These are phyloP conservation scores for Boletus edulis DNA, from an alignment of 768 basidiomycete genomes.

Conservation along the genomic window DNA sequence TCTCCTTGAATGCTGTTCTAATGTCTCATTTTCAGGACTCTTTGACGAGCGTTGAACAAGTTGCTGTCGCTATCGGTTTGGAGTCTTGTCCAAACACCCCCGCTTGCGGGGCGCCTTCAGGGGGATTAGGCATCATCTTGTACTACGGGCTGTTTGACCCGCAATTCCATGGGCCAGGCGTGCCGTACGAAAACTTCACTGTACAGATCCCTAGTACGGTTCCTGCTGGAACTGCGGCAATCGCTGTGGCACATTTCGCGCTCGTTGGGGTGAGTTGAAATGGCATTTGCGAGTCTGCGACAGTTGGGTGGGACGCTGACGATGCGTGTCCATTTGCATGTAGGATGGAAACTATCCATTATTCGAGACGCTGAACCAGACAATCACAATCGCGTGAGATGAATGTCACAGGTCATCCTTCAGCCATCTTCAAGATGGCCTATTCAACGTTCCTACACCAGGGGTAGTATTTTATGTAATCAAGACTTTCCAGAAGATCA, in stretches of 20 bases:
- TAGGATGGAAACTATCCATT: constrained; percentile 35
- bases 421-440: too few species aligned
- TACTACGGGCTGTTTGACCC: constrained; percentile 47
- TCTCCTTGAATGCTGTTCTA: background rate
- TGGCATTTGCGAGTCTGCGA: background rate
- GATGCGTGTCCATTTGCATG: background rate
- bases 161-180: constrained; percentile 6
- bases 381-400: constrained; percentile 21
- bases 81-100: constrained; percentile 34
- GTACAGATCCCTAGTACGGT: constrained; percentile 36
- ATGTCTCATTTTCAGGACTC: constrained; percentile 27
- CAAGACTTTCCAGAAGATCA: too few species aligned
- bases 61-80: constrained; percentile 46
- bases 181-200: constrained; percentile 46
- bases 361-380: constrained; percentile 34
- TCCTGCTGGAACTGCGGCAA: constrained; percentile 31
- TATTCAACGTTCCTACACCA: too few species aligned
- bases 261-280: constrained; percentile 39
- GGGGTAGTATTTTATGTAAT: too few species aligned
- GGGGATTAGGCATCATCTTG: constrained; percentile 41
- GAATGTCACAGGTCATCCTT: background rate
- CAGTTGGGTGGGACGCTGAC: background rate
- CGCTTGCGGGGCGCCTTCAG: constrained; percentile 23
- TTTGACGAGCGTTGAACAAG: constrained; percentile 39
- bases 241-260: constrained; percentile 37